phyloP scores from a whole-genome alignment of 192 early-diverging fungal species.

The Glomus cerebriforme region DNA sequence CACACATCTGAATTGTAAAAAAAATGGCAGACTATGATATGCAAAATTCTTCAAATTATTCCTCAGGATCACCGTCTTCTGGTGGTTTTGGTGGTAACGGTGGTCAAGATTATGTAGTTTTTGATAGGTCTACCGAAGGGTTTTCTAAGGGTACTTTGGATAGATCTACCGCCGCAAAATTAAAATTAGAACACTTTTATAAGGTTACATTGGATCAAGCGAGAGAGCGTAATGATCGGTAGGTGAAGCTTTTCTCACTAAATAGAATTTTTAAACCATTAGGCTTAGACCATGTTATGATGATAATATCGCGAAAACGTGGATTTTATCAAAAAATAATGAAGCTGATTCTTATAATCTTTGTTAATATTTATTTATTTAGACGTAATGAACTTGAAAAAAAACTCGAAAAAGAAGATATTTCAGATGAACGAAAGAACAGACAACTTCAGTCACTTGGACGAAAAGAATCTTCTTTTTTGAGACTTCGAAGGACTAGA shows the following conservation, averaged over 20 bases:
- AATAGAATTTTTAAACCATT: too few species aligned
- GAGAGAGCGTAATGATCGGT: conserved; percentile 80
- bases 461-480: conserved; percentile 90
- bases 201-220: conserved; percentile 86
- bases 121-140: conserved; percentile 73
- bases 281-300: neutral
- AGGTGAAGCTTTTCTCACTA: neutral
- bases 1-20: conserved; percentile 11
- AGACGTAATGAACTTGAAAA: conserved; percentile 82
- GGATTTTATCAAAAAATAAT: neutral
- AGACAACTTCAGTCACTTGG: conserved; percentile 79
- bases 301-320: neutral
- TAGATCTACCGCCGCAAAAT: conserved; percentile 85
- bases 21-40: conserved; percentile 12
- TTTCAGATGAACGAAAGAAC: conserved; percentile 86
- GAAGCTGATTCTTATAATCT: neutral
- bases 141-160: conserved; percentile 82
- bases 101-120: conserved; percentile 52
- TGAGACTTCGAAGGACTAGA: conserved; percentile 87
- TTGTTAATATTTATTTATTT: conserved; percentile 1
- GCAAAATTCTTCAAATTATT: neutral
- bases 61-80: neutral
- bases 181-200: conserved; percentile 93
- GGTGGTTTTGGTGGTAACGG: conserved; percentile 16
- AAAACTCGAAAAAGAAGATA: conserved; percentile 68